A percentile compares a stretch with the other conserved stretches of the same genome.
These are phyloP conservation scores for Bruguiera sexangula DNA, from an alignment of 345 rosid genomes.

Conservation along the genomic window DNA sequence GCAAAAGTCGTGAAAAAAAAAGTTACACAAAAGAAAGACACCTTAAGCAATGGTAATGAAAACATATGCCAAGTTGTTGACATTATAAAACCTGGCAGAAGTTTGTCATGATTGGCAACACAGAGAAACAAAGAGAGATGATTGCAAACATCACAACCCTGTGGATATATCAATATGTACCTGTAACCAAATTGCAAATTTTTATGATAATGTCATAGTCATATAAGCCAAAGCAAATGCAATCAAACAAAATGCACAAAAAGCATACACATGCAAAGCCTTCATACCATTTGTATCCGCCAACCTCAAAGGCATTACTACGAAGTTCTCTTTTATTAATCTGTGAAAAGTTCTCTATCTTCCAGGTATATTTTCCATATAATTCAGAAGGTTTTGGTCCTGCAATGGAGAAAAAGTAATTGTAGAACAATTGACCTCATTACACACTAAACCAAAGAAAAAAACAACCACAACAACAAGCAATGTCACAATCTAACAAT, in stretches of 20 bases:
- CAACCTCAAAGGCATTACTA: slow-evolving; percentile 74
- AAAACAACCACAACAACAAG: neutral
- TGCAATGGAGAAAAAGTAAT: slow-evolving; percentile 28
- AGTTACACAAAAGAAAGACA: slow-evolving; percentile 2
- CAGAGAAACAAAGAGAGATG: slow-evolving; percentile 91
- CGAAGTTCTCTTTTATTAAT: slow-evolving; percentile 77
- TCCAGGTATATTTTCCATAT: slow-evolving; percentile 82
- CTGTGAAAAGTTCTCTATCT: slow-evolving; percentile 83
- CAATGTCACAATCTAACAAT: neutral
- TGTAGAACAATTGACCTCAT: slow-evolving; percentile 11
- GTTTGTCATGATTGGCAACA: slow-evolving; percentile 86
- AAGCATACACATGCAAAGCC: slow-evolving; percentile 16
- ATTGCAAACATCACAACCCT: slow-evolving; percentile 86
- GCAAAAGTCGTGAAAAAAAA: slow-evolving; percentile 10
- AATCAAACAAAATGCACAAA: slow-evolving; percentile 5
- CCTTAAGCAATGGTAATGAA: neutral
- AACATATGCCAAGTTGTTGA: neutral
- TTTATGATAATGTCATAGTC: neutral
- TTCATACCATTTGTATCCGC: slow-evolving; percentile 85
- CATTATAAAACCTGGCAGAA: slow-evolving; percentile 73
- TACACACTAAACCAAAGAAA: neutral
- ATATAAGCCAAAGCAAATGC: neutral
- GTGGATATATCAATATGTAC: slow-evolving; percentile 89
- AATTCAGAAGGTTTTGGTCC: slow-evolving; percentile 76
- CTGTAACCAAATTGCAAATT: slow-evolving; percentile 31